Percentiles rank a stretch among this genome's conserved stretches.
Conservation (phyloP, 208 protist genomes). For the Acanthamoeba healyi region DNA sequence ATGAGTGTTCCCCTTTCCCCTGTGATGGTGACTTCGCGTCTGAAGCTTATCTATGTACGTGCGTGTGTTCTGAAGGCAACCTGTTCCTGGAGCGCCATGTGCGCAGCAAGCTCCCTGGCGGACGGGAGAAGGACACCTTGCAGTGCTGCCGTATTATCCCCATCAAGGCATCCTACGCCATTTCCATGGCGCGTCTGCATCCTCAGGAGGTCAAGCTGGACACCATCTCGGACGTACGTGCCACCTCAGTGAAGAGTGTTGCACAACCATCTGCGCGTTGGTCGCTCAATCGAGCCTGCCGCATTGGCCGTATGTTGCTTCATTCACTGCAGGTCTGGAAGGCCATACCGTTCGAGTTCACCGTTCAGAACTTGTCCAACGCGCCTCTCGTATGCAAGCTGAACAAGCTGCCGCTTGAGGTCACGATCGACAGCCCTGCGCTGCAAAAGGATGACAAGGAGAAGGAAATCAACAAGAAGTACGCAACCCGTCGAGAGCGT, state of each 20-base stretch:
- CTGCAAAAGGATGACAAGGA: not conserved
- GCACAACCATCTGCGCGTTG: no score
- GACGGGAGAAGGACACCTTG: not conserved
- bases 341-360: constrained; percentile 35
- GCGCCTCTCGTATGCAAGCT: not conserved
- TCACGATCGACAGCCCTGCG: not conserved
- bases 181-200: not conserved
- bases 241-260: no score
- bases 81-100: not conserved
- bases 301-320: no score
- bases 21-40: no score
- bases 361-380: not conserved
- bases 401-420: not conserved
- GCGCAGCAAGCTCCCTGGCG: not conserved
- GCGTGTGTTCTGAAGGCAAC: not conserved
- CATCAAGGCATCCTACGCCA: not conserved
- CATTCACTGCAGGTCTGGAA: constrained; percentile 8
- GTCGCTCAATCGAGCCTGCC: no score
- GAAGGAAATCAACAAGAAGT: no score
- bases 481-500: no score
- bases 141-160: not conserved
- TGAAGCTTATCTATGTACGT: no score
- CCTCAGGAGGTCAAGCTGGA: not conserved
- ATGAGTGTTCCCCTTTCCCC: no score
- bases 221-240: constrained; percentile 42